phyloP scores from a whole-genome alignment of 2,329 filamentous ascomycete species.

The Aureobasidium sp. region DNA sequence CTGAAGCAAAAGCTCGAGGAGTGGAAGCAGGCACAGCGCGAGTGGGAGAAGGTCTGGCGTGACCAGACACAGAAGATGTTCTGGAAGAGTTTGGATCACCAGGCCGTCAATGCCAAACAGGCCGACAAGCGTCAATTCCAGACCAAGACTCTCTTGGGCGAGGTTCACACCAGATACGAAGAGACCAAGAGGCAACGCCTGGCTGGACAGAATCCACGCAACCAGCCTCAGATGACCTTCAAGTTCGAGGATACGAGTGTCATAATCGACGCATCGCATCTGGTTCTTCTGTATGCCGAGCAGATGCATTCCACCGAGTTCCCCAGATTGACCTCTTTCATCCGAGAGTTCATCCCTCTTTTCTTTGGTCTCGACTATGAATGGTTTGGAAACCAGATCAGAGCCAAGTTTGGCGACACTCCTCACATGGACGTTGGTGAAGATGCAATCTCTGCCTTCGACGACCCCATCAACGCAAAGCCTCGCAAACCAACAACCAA shows the following conservation, averaged over 20 bases:
- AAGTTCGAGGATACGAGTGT: slow-evolving; percentile 55
- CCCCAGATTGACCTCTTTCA: slow-evolving; percentile 39
- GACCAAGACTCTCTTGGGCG: slow-evolving; percentile 79
- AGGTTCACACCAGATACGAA: slow-evolving; percentile 88
- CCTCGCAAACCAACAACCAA: slow-evolving; percentile 61
- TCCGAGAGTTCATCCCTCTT: slow-evolving; percentile 44
- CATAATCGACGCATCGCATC: slow-evolving; percentile 43
- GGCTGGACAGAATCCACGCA: slow-evolving; percentile 23
- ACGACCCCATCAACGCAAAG: slow-evolving; percentile 63
- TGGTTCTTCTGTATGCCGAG: slow-evolving; percentile 40
- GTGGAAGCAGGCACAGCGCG: slow-evolving; percentile 92
- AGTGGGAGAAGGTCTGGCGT: slow-evolving; percentile 99
- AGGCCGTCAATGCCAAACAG: slow-evolving; percentile 82
- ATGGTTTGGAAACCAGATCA: slow-evolving; percentile 63
- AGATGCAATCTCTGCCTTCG: slow-evolving; percentile 54
- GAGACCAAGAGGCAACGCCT: slow-evolving; percentile 70
- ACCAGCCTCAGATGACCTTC: slow-evolving; percentile 60
- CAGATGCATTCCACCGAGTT: slow-evolving; percentile 37
- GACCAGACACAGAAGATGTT: slow-evolving; percentile 92
- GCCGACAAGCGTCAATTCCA: slow-evolving; percentile 88
- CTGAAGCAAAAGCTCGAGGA: slow-evolving; percentile 96
- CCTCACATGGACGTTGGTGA: slow-evolving; percentile 69
- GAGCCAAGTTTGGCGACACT: slow-evolving; percentile 32
- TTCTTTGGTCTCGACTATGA: slow-evolving; percentile 44
- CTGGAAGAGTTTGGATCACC: slow-evolving; percentile 92